phyloP scores from a whole-genome alignment of 768 basidiomycete genomes.

The Symmetrospora coprosmae region DNA sequence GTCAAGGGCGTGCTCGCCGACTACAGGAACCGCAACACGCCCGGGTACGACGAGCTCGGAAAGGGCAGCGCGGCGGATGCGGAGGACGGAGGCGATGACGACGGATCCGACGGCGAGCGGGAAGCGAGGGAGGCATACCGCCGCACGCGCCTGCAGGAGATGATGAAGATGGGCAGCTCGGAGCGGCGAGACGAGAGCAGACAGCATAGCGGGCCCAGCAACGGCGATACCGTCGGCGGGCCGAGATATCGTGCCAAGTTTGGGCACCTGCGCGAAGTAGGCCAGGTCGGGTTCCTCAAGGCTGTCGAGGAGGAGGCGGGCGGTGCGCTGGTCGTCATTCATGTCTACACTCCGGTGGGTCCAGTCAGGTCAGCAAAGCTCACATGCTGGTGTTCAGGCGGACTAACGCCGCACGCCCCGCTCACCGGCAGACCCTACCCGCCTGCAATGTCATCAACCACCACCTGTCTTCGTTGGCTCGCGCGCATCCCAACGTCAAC shows the following conservation, averaged over 20 bases:
- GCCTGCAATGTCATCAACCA: conserved; percentile 27
- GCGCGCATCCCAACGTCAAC: conserved; percentile 29
- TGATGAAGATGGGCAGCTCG: conserved; percentile 21
- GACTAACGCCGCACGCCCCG: neutral
- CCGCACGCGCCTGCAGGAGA: conserved; percentile 23
- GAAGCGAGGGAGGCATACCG: conserved; percentile 18
- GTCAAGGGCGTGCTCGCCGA: conserved; percentile 33
- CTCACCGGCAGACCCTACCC: conserved; percentile 21
- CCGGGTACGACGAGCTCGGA: no score
- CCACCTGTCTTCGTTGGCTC: conserved; percentile 30
- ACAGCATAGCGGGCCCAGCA: no score
- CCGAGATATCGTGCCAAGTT: no score
- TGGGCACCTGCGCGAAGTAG: conserved; percentile 32
- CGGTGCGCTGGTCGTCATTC: conserved; percentile 27
- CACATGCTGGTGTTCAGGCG: neutral
- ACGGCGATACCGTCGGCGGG: no score
- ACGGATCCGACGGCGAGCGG: conserved; percentile 21
- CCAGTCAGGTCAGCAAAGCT: no score
- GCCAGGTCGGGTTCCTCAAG: conserved; percentile 25
- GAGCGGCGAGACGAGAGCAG: neutral
- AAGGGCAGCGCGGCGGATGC: no score
- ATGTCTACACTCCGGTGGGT: conserved; percentile 30
- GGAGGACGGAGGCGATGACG: neutral
- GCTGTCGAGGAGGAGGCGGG: conserved; percentile 30
- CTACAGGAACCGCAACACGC: conserved; percentile 19